Conservation (phyloP, 1,284 basidiomycete genomes). For the Rhodotorula sp. region DNA sequence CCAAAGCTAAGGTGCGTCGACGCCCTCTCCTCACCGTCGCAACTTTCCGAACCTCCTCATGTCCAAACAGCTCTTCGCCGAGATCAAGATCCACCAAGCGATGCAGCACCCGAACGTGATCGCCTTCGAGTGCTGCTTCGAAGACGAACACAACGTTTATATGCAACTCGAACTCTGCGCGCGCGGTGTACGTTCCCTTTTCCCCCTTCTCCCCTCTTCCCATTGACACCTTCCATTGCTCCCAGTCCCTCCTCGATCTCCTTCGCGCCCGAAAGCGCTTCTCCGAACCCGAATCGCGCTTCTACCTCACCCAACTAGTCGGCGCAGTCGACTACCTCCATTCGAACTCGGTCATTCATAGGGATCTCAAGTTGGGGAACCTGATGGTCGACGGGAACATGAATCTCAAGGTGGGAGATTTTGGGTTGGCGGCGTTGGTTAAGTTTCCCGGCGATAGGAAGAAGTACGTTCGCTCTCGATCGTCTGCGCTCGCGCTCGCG, state of each 20-base stretch:
- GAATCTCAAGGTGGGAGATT: constrained; percentile 97
- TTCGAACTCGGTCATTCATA: constrained; percentile 83
- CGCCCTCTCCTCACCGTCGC: background rate
- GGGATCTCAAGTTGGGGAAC: constrained; percentile 93
- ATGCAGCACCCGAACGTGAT: constrained; percentile 92
- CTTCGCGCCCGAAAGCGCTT: constrained; percentile 83
- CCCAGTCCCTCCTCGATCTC: constrained; percentile 73
- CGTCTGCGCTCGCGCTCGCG: background rate
- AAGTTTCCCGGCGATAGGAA: constrained; percentile 95
- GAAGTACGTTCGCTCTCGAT: constrained; percentile 58
- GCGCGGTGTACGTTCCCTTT: constrained; percentile 60
- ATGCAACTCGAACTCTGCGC: constrained; percentile 93
- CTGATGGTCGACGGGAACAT: constrained; percentile 87
- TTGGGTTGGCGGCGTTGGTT: constrained; percentile 93
- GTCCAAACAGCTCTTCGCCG: constrained; percentile 75
- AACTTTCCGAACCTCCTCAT: background rate
- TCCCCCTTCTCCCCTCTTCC: background rate
- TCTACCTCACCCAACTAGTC: constrained; percentile 89
- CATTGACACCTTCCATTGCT: background rate
- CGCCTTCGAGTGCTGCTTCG: constrained; percentile 88
- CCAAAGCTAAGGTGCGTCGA: constrained; percentile 46
- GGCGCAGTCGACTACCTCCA: constrained; percentile 98
- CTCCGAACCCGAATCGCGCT: constrained; percentile 88
- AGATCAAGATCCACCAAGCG: constrained; percentile 96
- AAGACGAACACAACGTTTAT: constrained; percentile 93